phyloP scores from a whole-genome alignment of 768 basidiomycete genomes.

The Suillus weaverae region DNA sequence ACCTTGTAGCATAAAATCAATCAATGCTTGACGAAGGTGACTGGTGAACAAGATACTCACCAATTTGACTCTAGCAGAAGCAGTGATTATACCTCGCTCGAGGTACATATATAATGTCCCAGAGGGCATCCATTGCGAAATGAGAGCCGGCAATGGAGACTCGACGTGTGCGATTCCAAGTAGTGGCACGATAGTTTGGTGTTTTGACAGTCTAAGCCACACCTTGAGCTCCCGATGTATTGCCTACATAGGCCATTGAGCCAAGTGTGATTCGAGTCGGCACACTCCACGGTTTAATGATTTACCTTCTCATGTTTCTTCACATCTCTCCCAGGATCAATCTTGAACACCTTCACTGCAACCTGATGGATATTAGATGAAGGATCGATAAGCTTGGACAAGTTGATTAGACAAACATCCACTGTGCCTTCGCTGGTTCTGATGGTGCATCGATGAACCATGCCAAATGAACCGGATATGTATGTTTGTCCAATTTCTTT shows the following conservation, averaged over 20 bases:
- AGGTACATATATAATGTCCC: no score
- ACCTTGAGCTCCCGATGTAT: slow-evolving; percentile 6
- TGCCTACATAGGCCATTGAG: not conserved
- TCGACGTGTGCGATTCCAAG: slow-evolving; percentile 11
- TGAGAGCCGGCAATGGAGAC: not conserved
- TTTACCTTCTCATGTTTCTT: not conserved
- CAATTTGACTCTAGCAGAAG: not conserved
- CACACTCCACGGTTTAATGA: not conserved
- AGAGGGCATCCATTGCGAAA: no score
- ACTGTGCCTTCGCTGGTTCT: not conserved
- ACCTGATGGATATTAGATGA: not conserved
- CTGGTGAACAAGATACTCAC: not conserved
- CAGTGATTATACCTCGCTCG: no score
- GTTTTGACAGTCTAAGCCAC: slow-evolving; percentile 17
- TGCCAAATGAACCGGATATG: not conserved
- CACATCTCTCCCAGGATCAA: not conserved
- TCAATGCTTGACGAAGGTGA: not conserved
- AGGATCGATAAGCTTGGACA: not conserved
- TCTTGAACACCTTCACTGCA: not conserved
- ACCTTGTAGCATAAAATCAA: not conserved
- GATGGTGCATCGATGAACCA: not conserved
- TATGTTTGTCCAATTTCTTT: not conserved
- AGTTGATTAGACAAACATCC: not conserved
- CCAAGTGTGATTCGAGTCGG: not conserved
- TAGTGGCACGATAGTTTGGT: slow-evolving; percentile 22